phyloP scores from a whole-genome alignment of 2,329 filamentous ascomycete species.

The Podosphaera xanthii region DNA sequence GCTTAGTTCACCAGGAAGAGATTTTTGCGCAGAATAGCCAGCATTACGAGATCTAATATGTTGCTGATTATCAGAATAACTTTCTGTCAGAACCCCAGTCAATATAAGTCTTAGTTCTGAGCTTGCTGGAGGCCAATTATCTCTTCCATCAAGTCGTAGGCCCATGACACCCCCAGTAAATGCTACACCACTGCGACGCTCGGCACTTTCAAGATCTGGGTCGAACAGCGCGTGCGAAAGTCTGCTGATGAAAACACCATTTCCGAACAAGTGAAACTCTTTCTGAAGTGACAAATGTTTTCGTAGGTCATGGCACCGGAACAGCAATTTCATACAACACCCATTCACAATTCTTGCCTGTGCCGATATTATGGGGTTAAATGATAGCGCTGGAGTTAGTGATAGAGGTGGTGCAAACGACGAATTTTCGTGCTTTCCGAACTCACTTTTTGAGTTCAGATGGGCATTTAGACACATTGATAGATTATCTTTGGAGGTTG shows the following conservation, averaged over 20 bases:
- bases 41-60: constrained; percentile 12
- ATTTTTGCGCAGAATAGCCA: constrained; percentile 14
- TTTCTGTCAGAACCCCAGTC: constrained; percentile 65
- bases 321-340: constrained; percentile 55
- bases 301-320: constrained; percentile 47
- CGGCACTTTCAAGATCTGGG: constrained; percentile 56
- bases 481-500: constrained; percentile 7
- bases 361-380: constrained; percentile 47
- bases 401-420: constrained; percentile 17
- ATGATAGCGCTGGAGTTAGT: constrained; percentile 44
- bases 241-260: constrained; percentile 60
- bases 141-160: constrained; percentile 55
- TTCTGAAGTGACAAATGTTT: constrained; percentile 53
- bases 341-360: constrained; percentile 61
- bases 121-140: constrained; percentile 80
- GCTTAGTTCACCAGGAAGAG: constrained; percentile 45
- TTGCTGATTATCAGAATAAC: constrained; percentile 24
- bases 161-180: constrained; percentile 54
- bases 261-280: constrained; percentile 64
- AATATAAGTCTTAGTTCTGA: constrained; percentile 79
- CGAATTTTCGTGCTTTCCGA: constrained; percentile 4
- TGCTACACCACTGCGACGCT: constrained; percentile 45
- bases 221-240: constrained; percentile 71
- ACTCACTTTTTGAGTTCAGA: constrained; percentile 5
- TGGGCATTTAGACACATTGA: constrained; percentile 8